Evolutionary conservation across 2,329 filamentous ascomycete species (phyloP).

Genomic region (Juglanconis sp.): DNA sequence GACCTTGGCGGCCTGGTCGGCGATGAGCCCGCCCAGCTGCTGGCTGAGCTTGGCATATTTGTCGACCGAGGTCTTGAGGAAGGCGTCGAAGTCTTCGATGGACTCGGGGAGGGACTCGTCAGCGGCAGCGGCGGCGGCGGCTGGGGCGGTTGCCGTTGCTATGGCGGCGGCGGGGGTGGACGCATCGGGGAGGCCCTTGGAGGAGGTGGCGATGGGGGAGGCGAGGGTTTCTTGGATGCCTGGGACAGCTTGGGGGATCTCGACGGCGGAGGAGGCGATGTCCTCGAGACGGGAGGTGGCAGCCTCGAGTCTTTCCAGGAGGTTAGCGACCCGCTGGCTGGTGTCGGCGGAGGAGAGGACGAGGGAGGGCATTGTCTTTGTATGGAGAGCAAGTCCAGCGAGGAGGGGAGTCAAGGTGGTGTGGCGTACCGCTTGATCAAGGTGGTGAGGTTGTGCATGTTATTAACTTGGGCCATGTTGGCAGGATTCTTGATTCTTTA

Average conservation of each 20-base stretch:
- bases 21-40: constrained; percentile 72
- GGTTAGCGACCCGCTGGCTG: constrained; percentile 44
- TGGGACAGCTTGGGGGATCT: constrained; percentile 52
- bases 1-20: constrained; percentile 66
- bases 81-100: constrained; percentile 83
- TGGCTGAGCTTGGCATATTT: constrained; percentile 76
- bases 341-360: constrained; percentile 20
- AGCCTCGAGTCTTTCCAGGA: constrained; percentile 77
- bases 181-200: constrained; percentile 27
- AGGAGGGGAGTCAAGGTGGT: not conserved
- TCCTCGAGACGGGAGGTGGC: constrained; percentile 95
- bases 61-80: constrained; percentile 71
- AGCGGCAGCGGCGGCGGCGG: constrained; percentile 42
- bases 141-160: constrained; percentile 31
- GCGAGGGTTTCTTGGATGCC: constrained; percentile 39
- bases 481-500: not conserved
- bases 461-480: constrained; percentile 42
- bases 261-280: constrained; percentile 75
- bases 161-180: constrained; percentile 33
- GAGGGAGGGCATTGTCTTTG: constrained; percentile 18
- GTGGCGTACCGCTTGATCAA: constrained; percentile 87
- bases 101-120: constrained; percentile 65
- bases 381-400: no score
- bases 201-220: constrained; percentile 30
- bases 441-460: constrained; percentile 95